phyloP scores from a whole-genome alignment of 208 protist genomes.

The Trypanosoma rangeli region DNA sequence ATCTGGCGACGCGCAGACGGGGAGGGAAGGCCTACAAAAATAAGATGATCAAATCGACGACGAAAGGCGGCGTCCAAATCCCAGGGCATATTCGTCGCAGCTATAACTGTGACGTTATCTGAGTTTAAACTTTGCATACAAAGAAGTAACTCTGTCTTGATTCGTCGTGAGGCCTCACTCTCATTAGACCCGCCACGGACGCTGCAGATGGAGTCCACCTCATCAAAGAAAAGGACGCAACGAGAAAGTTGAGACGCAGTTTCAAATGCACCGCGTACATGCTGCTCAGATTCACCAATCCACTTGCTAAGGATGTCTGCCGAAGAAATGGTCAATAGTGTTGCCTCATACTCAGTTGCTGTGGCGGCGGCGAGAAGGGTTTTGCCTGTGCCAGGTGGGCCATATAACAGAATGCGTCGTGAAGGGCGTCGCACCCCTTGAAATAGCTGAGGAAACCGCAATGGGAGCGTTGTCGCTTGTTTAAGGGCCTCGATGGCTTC shows the following conservation, averaged over 20 bases:
- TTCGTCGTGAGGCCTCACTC: constrained; percentile 89
- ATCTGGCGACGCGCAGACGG: constrained; percentile 33
- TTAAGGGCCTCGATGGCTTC: constrained; percentile 95
- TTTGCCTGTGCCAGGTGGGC: constrained; percentile 81
- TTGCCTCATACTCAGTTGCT: constrained; percentile 87
- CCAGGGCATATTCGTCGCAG: constrained; percentile 92
- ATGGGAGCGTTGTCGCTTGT: constrained; percentile 97
- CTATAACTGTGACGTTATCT: constrained; percentile 71
- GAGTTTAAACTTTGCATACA: constrained; percentile 76
- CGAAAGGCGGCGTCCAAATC: constrained; percentile 88
- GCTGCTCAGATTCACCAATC: constrained; percentile 97
- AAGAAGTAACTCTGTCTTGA: constrained; percentile 99
- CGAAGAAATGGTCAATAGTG: constrained; percentile 93
- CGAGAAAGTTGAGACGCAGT: constrained; percentile 42
- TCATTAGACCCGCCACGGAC: constrained; percentile 66
- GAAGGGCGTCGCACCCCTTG: constrained; percentile 87
- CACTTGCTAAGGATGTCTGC: constrained; percentile 97
- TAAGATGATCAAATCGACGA: constrained; percentile 85
- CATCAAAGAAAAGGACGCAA: constrained; percentile 93
- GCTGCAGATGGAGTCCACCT: constrained; percentile 92
- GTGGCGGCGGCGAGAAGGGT: constrained; percentile 93
- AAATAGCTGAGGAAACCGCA: constrained; percentile 97
- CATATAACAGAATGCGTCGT: constrained; percentile 92
- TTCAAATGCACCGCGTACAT: constrained; percentile 94
- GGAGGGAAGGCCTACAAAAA: constrained; percentile 85